These are phyloP conservation scores for Hyaloscypha variabilis DNA, from an alignment of 495 filamentous ascomycete genomes.

Conservation along the genomic window DNA sequence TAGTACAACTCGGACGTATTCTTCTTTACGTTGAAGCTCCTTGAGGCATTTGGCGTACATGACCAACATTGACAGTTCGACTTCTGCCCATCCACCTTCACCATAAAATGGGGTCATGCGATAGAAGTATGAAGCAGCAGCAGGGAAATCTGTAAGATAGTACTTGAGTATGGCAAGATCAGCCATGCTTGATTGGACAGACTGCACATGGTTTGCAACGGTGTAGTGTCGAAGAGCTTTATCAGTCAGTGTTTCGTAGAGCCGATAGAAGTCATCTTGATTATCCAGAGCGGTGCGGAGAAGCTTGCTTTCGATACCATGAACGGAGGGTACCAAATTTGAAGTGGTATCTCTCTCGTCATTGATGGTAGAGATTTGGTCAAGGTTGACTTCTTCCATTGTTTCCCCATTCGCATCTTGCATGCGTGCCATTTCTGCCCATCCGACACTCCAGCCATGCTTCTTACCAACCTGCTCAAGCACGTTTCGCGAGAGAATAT, in stretches of 20 bases:
- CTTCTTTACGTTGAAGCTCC: slow-evolving; percentile 71
- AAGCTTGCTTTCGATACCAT: slow-evolving; percentile 53
- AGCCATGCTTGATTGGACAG: slow-evolving; percentile 74
- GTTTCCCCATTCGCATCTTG: slow-evolving; percentile 49
- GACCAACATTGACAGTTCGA: slow-evolving; percentile 81
- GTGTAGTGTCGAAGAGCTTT: slow-evolving; percentile 73
- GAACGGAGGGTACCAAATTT: slow-evolving; percentile 21
- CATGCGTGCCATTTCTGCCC: slow-evolving; percentile 65
- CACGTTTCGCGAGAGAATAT: slow-evolving; percentile 75
- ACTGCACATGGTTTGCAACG: slow-evolving; percentile 74
- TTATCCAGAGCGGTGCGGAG: slow-evolving; percentile 52
- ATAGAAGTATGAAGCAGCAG: slow-evolving; percentile 79
- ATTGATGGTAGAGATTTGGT: slow-evolving; percentile 26
- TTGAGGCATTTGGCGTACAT: slow-evolving; percentile 87
- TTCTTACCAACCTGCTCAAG: slow-evolving; percentile 74
- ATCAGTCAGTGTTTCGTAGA: slow-evolving; percentile 74
- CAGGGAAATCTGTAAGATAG: slow-evolving; percentile 68
- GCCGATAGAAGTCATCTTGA: slow-evolving; percentile 54
- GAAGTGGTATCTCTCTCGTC: slow-evolving; percentile 23
- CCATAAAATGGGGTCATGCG: slow-evolving; percentile 83
- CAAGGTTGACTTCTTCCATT: slow-evolving; percentile 61
- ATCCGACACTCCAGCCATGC: slow-evolving; percentile 77
- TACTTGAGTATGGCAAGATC: slow-evolving; percentile 87
- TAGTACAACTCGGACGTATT: slow-evolving; percentile 76
- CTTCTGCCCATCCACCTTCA: slow-evolving; percentile 73